Evolutionary conservation across 495 filamentous ascomycete genomes (phyloP), one percentile per base, ranked within the genome.

Genomic region (Neurospora discreta): DNA sequence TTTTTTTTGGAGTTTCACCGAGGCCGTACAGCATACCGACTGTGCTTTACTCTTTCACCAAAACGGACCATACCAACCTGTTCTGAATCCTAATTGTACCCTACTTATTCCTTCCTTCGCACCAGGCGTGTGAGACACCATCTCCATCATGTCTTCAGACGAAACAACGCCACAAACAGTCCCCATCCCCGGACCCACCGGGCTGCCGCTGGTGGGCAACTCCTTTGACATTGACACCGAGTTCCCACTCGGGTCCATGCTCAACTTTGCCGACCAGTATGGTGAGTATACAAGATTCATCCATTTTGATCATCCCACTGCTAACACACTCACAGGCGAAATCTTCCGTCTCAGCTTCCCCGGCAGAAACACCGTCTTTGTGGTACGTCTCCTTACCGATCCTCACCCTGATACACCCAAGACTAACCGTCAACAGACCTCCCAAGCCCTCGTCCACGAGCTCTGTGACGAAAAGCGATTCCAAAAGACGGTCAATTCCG

Each of bases 391-490:
- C 46, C 2, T 52, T 11, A 23, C 44, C 44, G 15, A 15, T 7
- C 20, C 15, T 52, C 6, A 36, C 0, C 8, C 9, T 15, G 18
- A 20, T 20, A 5, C 13, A 39, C n/a, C 18, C 33, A 16, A 20
- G 3, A 43, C 67, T 60, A 20, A 70, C 41, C 23, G 1, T 5
- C 1, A 3, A 23, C 42, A 74, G 73, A 69, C 11, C 11, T 74
- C 69, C 71, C 86, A 88, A 68, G 87, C 84, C 11, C 78, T 93
- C 18, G 78, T 89, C 26, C 80, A 91, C 65, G 91, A 93, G 74
- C 74, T 89, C 26, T 93, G 87, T 77, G 84, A 94, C 75, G 91
- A 91, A 77, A 87, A 83, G 39, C 81, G 87, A 70, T 95, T 93
- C 78, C 68, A 79, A 3, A 94, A 94, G 73, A 74, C 74, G 13